Conservation (phyloP, 2,329 filamentous ascomycete species). For the Epichloe brachyelytri region DNA sequence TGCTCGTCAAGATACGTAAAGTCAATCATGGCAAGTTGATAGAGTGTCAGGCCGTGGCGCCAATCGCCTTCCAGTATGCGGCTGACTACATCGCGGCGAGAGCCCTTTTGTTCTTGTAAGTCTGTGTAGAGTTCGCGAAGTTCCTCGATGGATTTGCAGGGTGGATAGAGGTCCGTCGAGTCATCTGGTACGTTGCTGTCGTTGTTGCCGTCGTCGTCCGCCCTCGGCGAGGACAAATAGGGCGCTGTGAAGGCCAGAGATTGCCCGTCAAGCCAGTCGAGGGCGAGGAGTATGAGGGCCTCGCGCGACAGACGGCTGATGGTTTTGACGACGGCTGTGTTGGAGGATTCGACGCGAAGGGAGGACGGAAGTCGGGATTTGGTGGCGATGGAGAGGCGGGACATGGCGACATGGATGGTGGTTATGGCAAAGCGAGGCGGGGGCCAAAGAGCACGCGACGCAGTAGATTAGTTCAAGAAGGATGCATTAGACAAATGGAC, state of each 20-base stretch:
- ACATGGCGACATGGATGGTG: slow-evolving; percentile 23
- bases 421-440: neutral
- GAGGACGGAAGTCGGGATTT: slow-evolving; percentile 58
- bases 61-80: slow-evolving; percentile 56
- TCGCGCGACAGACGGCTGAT: slow-evolving; percentile 59
- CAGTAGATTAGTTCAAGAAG: neutral
- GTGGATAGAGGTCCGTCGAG: slow-evolving; percentile 54
- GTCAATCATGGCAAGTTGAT: slow-evolving; percentile 58
- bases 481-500: too few relatives aligned
- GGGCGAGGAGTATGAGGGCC: slow-evolving; percentile 56
- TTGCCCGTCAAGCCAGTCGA: slow-evolving; percentile 64
- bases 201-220: slow-evolving; percentile 25
- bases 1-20: slow-evolving; percentile 54
- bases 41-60: slow-evolving; percentile 49
- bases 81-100: slow-evolving; percentile 49
- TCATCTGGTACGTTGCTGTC: slow-evolving; percentile 35
- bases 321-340: slow-evolving; percentile 50
- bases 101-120: slow-evolving; percentile 46
- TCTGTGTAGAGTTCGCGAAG: slow-evolving; percentile 52
- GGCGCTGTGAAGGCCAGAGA: slow-evolving; percentile 42
- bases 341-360: slow-evolving; percentile 53
- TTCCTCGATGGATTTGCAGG: slow-evolving; percentile 50
- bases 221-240: slow-evolving; percentile 16
- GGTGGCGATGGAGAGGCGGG: slow-evolving; percentile 54
- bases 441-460: neutral